Base-by-base conservation (phyloP, 441 rosid genomes). In the Populus hybrid region DNA sequence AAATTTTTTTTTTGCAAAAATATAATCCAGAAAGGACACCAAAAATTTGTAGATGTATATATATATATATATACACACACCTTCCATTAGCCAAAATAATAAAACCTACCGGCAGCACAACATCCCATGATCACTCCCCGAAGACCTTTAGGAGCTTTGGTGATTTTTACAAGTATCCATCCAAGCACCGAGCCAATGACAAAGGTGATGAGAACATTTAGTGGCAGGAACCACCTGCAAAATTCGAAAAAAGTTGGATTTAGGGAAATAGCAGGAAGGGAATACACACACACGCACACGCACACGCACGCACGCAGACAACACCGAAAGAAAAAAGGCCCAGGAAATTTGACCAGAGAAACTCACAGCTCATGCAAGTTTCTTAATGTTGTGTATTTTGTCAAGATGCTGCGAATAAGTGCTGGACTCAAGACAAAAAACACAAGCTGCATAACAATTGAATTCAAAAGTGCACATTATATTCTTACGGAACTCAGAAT, bases 71-170 rank as follows among this genome's bases (percentile, higher is more conserved):
- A 24, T 24, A 23, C 24, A 24, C 1, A 42, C 0, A 42, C 5
- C 53, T 42, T 12, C 18, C 53, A 12, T 4, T 42, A 42, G 53
- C 18, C 18, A 42, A 42, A 42, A 42, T 42, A 42, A 12, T 42
- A 42, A 42, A 12, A 42, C 53, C 1, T 42, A 42, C 53, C 53
- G 10, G 53, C 86, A 65, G 88, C 81, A 69, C 87, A 85, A 64
- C 88, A 81, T 24, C 90, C 87, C 38, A 87, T 69, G 67, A 87
- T 82, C n/a, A 85, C 81, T 46, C 90, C 88, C 71, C 69, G 71
- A 24, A 85, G 81, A n/a, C 82, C 63, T 10, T 23, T 32, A 42
- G 88, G 88, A 70, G 83, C 57, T 73, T 65, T 77, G 12, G 82
- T 78, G 1, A 80, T 57, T 80, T 78, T 82, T 5, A 85, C 53